These are phyloP conservation scores for Ambrosiella beaveri DNA, from an alignment of 2,329 filamentous ascomycete species.

Conservation along the genomic window DNA sequence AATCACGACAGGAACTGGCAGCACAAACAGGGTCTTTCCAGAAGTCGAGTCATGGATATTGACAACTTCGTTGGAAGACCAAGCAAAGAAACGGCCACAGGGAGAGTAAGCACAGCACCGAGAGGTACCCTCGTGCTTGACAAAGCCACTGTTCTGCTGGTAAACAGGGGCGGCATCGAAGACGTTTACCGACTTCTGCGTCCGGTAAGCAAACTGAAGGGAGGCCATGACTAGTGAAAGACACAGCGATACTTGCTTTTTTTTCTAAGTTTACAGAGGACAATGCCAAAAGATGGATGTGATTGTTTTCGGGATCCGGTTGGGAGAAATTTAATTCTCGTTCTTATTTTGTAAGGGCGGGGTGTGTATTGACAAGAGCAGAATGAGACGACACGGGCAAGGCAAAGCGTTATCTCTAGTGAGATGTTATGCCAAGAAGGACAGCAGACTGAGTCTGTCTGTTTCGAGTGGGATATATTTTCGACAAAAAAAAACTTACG, in stretches of 20 bases:
- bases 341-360: not conserved
- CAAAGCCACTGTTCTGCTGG: slow-evolving; percentile 65
- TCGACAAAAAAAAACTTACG: too few species aligned
- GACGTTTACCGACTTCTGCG: slow-evolving; percentile 88
- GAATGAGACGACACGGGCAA: slow-evolving; percentile 1
- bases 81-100: slow-evolving; percentile 85
- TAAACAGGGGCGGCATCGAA: slow-evolving; percentile 85
- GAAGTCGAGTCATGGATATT: slow-evolving; percentile 65
- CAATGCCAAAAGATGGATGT: not conserved
- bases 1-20: slow-evolving; percentile 71
- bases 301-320: not conserved
- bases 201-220: slow-evolving; percentile 93
- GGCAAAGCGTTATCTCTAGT: not conserved
- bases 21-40: slow-evolving; percentile 55
- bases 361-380: not conserved
- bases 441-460: not conserved
- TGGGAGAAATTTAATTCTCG: not conserved
- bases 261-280: not conserved
- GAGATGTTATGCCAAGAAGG: not conserved
- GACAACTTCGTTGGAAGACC: slow-evolving; percentile 77
- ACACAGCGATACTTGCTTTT: slow-evolving; percentile 36
- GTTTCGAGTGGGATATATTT: too few species aligned
- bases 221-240: slow-evolving; percentile 92
- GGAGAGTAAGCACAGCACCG: slow-evolving; percentile 92
- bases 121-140: slow-evolving; percentile 78